A percentile compares a stretch with the other conserved stretches of the same genome.
Evolutionary conservation across 352 stramenopile genomes (phyloP).

Genomic region (Globisporangium rhizosaccharum): DNA sequence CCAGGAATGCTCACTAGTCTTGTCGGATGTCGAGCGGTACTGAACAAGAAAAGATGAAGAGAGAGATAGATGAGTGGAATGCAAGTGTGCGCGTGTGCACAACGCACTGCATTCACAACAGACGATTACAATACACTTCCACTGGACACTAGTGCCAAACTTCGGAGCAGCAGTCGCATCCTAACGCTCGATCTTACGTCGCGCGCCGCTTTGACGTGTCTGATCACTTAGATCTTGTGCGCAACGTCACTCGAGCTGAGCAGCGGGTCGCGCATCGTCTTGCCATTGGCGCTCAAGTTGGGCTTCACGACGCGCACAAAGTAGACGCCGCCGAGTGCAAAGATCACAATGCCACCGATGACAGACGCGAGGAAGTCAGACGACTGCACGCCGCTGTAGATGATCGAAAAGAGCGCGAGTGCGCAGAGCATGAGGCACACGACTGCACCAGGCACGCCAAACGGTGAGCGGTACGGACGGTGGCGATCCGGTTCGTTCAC

Average conservation of each 20-base stretch:
- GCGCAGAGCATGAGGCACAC: constrained; percentile 40
- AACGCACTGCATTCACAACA: background rate
- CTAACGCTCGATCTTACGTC: too few relatives aligned
- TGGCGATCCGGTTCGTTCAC: constrained; percentile 39
- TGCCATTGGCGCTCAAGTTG: constrained; percentile 19
- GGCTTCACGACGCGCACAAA: constrained; percentile 37
- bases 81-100: too few relatives aligned
- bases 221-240: constrained; percentile 14
- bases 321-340: constrained; percentile 37
- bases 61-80: too few relatives aligned
- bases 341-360: constrained; percentile 49
- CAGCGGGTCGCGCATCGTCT: constrained; percentile 34
- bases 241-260: constrained; percentile 25
- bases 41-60: too few relatives aligned
- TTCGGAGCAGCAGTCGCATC: too few relatives aligned
- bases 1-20: too few relatives aligned
- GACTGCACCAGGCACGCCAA: constrained; percentile 42
- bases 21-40: too few relatives aligned
- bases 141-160: too few relatives aligned
- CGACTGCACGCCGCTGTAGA: constrained; percentile 51
- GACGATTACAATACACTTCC: background rate
- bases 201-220: too few relatives aligned
- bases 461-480: constrained; percentile 49
- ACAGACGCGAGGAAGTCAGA: constrained; percentile 60
- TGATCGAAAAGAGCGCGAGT: constrained; percentile 50